Evolutionary conservation across 768 basidiomycete genomes (phyloP).

Genomic region (Porpolomopsis calyptriformis): DNA sequence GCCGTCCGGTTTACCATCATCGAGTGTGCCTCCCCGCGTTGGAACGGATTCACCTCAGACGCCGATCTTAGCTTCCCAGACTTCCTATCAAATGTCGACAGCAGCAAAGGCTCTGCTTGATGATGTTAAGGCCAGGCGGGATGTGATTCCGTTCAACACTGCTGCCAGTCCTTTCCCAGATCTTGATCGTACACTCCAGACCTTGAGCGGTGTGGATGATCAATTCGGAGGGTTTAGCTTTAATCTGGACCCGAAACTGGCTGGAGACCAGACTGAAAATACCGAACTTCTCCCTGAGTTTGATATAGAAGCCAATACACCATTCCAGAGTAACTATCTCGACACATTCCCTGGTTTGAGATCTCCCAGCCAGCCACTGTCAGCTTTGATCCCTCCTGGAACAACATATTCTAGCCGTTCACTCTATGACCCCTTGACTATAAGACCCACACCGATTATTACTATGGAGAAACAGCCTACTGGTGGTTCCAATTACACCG

Average conservation of each 20-base stretch:
- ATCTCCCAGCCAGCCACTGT: constrained; percentile 19
- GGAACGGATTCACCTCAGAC: constrained; percentile 44
- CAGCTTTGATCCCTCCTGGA: constrained; percentile 42
- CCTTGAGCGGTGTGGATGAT: constrained; percentile 51
- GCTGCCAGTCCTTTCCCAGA: constrained; percentile 73
- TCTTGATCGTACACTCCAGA: constrained; percentile 74
- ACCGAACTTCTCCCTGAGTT: constrained; percentile 38
- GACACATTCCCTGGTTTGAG: constrained; percentile 63
- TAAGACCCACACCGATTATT: constrained; percentile 25
- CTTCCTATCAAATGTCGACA: constrained; percentile 77
- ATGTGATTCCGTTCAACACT: constrained; percentile 35
- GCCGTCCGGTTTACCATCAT: constrained; percentile 22
- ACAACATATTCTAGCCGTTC: constrained; percentile 40
- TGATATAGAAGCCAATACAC: constrained; percentile 40
- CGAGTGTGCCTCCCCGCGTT: constrained; percentile 45
- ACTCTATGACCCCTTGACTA: constrained; percentile 43
- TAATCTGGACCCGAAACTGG: constrained; percentile 73
- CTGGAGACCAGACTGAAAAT: constrained; percentile 33
- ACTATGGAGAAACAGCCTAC: constrained; percentile 36
- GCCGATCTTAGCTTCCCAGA: constrained; percentile 41
- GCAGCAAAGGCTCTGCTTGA: constrained; percentile 78
- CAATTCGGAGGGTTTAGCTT: constrained; percentile 71
- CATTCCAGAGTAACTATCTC: constrained; percentile 55
- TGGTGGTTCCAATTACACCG: constrained; percentile 47
- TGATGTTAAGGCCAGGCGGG: constrained; percentile 69